These are phyloP conservation scores for Penicillium sp. DNA, from an alignment of 2,329 filamentous ascomycete genomes.

Conservation along the genomic window DNA sequence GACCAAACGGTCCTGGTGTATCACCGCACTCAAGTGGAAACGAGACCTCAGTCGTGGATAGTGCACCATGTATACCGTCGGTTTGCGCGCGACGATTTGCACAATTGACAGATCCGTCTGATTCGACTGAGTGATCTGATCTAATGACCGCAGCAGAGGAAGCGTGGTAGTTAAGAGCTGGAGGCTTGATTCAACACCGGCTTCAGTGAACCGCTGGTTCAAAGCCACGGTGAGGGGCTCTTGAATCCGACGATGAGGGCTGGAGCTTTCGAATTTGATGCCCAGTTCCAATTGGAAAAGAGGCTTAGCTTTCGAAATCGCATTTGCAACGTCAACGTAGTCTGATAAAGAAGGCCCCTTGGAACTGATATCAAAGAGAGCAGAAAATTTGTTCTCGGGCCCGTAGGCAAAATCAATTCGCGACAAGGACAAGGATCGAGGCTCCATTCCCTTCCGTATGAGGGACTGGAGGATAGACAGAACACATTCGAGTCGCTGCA, in stretches of 20 bases:
- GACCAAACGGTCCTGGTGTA: slow-evolving; percentile 28
- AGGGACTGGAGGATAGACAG: slow-evolving; percentile 37
- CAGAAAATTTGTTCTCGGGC: slow-evolving; percentile 26
- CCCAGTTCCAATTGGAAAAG: slow-evolving; percentile 30
- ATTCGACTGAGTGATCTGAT: slow-evolving; percentile 32
- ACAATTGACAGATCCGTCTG: slow-evolving; percentile 24
- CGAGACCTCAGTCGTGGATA: slow-evolving; percentile 34
- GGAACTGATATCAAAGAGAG: slow-evolving; percentile 32
- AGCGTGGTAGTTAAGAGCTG: slow-evolving; percentile 36
- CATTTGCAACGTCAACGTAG: slow-evolving; percentile 21
- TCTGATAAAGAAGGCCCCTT: slow-evolving; percentile 17
- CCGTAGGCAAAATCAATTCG: slow-evolving; percentile 37
- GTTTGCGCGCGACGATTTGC: slow-evolving; percentile 36
- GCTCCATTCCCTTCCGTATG: slow-evolving; percentile 31
- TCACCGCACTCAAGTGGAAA: slow-evolving; percentile 32
- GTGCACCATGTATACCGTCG: slow-evolving; percentile 35
- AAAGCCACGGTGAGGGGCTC: slow-evolving; percentile 37
- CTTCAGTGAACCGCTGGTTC: slow-evolving; percentile 31
- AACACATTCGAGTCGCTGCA: slow-evolving; percentile 40
- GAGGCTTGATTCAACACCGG: slow-evolving; percentile 30
- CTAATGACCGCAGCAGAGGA: slow-evolving; percentile 38
- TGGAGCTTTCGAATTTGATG: slow-evolving; percentile 35
- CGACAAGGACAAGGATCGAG: slow-evolving; percentile 35
- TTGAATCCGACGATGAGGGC: slow-evolving; percentile 42
- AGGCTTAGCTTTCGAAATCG: slow-evolving; percentile 22